Percentiles rank a stretch among this genome's conserved stretches.
Conservation (phyloP, 2,329 filamentous ascomycete species). For the Diatrype stigma region DNA sequence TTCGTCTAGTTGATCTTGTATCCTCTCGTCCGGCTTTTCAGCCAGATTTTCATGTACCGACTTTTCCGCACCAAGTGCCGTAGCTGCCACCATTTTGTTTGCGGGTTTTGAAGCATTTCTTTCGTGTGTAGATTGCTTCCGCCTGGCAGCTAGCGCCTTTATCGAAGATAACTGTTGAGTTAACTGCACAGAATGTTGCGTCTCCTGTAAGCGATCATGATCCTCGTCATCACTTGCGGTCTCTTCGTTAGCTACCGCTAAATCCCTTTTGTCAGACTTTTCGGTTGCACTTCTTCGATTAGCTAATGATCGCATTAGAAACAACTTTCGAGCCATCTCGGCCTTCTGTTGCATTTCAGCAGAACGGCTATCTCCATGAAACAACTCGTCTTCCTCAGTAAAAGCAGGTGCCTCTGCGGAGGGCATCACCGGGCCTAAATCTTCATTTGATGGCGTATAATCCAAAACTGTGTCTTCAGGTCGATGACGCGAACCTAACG, state of each 20-base stretch:
- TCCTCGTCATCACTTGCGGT: neutral
- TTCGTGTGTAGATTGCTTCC: neutral
- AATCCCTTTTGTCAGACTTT: neutral
- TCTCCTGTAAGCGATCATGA: neutral
- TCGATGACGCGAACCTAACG: conserved; percentile 17
- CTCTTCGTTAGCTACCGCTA: neutral
- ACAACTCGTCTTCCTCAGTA: neutral
- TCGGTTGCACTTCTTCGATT: neutral
- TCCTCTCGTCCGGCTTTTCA: conserved; percentile 4
- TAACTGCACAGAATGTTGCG: neutral
- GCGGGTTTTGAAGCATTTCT: neutral
- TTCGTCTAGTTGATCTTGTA: conserved; percentile 23
- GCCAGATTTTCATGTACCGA: neutral
- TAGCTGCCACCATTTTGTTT: neutral
- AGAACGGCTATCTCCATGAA: neutral
- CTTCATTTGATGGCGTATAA: neutral
- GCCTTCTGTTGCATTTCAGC: neutral
- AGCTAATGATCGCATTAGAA: neutral
- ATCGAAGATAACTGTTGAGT: neutral
- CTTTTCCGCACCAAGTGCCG: neutral
- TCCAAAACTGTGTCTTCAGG: neutral
- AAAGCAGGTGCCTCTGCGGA: neutral
- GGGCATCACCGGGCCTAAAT: neutral
- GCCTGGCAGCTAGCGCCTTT: neutral
- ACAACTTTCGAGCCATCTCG: neutral